Evolutionary conservation across 192 early-diverging fungal species (phyloP).

Genomic region (Helicostylum pulchrum): DNA sequence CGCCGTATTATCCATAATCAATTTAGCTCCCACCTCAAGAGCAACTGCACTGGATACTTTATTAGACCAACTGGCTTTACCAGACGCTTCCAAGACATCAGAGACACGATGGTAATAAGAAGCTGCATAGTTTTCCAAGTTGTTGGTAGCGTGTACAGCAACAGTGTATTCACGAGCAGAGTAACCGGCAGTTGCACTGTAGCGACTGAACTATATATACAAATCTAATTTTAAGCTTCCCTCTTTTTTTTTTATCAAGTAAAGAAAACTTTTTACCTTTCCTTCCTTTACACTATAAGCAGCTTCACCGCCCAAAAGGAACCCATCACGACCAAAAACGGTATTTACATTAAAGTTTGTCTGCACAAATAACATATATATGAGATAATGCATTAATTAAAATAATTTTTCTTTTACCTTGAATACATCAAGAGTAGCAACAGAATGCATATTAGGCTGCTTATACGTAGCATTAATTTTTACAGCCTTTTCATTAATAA

Average conservation of each 20-base stretch:
- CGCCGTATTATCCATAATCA: slow-evolving; percentile 80
- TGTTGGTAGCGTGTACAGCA: slow-evolving; percentile 88
- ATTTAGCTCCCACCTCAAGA: slow-evolving; percentile 94
- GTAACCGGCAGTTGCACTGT: slow-evolving; percentile 87
- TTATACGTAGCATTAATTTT: slow-evolving; percentile 90
- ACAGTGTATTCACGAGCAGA: slow-evolving; percentile 83
- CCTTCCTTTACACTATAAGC: slow-evolving; percentile 91
- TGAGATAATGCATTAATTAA: neutral
- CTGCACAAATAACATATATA: slow-evolving; percentile 25
- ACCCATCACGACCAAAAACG: slow-evolving; percentile 86
- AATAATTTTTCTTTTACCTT: slow-evolving; percentile 45
- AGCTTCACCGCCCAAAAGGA: slow-evolving; percentile 89
- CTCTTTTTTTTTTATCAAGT: neutral
- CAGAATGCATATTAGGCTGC: slow-evolving; percentile 90
- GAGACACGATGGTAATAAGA: slow-evolving; percentile 97
- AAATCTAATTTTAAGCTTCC: neutral
- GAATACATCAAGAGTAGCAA: slow-evolving; percentile 89
- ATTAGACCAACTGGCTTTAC: slow-evolving; percentile 87
- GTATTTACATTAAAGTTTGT: slow-evolving; percentile 85
- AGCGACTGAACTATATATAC: slow-evolving; percentile 61
- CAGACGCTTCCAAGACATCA: slow-evolving; percentile 89
- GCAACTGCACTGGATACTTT: slow-evolving; percentile 67
- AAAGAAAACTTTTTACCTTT: slow-evolving; percentile 42
- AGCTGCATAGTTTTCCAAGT: slow-evolving; percentile 82
- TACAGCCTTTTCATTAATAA: slow-evolving; percentile 74